Evolutionary conservation across 805 yeast species (phyloP).

Genomic region (Lipomyces chichibuensis): DNA sequence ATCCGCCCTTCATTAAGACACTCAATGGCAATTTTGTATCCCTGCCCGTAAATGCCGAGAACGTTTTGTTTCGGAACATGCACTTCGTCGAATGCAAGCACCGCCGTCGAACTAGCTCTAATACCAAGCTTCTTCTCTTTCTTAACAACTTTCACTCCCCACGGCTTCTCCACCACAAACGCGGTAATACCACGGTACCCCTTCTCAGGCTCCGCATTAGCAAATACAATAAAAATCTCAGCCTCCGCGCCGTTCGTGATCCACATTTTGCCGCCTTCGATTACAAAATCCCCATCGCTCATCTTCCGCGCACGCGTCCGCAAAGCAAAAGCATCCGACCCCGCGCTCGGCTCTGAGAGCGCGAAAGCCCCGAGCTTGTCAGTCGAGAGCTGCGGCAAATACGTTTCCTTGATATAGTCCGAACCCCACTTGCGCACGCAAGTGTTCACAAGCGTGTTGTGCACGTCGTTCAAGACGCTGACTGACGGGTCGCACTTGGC

Average conservation of each 20-base stretch:
- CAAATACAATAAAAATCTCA: conserved; percentile 48
- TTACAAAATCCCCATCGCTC: conserved; percentile 47
- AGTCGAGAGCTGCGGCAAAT: conserved; percentile 48
- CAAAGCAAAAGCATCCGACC: conserved; percentile 52
- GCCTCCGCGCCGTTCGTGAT: conserved; percentile 52
- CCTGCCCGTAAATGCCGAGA: conserved; percentile 50
- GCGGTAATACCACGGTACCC: conserved; percentile 53
- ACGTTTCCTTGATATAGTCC: conserved; percentile 45
- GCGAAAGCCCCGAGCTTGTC: conserved; percentile 47
- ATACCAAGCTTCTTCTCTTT: conserved; percentile 52
- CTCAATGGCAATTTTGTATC: conserved; percentile 52
- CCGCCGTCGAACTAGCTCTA: conserved; percentile 51
- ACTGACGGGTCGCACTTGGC: conserved; percentile 52
- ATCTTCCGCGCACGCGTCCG: conserved; percentile 46
- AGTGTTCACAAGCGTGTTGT: conserved; percentile 51
- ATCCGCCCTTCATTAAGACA: conserved; percentile 51
- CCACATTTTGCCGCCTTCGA: conserved; percentile 53
- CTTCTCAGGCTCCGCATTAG: conserved; percentile 48
- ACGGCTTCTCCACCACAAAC: conserved; percentile 48
- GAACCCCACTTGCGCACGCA: conserved; percentile 48
- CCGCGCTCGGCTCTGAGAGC: conserved; percentile 49
- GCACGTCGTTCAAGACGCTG: conserved; percentile 51
- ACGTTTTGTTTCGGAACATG: conserved; percentile 49
- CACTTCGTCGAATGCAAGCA: conserved; percentile 48
- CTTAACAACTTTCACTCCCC: conserved; percentile 50